These are phyloP conservation scores for Arabidopsis hybrid DNA, from an alignment of 441 rosid species.

Conservation along the genomic window DNA sequence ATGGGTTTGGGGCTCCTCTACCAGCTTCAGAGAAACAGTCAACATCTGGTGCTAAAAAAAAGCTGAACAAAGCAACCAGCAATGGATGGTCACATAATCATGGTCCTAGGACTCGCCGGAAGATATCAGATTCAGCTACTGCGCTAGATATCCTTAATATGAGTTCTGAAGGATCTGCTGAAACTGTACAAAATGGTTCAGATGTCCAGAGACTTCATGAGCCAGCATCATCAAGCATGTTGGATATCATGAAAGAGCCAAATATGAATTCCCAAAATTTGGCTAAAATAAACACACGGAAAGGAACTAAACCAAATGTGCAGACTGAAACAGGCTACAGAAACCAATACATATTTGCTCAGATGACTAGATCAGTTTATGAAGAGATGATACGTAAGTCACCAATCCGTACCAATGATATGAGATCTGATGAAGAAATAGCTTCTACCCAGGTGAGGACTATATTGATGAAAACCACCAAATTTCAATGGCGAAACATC, in stretches of 20 bases:
- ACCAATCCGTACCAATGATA: conserved; percentile 49
- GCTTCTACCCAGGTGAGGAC: conserved; percentile 75
- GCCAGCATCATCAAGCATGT: conserved; percentile 49
- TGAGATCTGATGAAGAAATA: conserved; percentile 71
- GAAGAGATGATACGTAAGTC: conserved; percentile 68
- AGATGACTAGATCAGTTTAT: conserved; percentile 65
- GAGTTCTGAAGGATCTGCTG: conserved; percentile 79
- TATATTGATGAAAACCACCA: conserved; percentile 67
- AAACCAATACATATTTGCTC: conserved; percentile 83
- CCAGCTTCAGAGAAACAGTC: conserved; percentile 49
- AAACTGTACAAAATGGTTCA: conserved; percentile 60
- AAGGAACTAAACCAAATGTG: conserved; percentile 41
- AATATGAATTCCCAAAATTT: conserved; percentile 35
- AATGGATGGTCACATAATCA: conserved; percentile 50
- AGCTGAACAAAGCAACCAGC: conserved; percentile 48
- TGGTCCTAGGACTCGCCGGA: conserved; percentile 51
- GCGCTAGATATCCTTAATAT: conserved; percentile 49
- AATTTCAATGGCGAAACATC: conserved; percentile 69
- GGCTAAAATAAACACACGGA: conserved; percentile 46
- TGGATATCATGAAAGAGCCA: conserved; percentile 51
- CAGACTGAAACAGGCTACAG: conserved; percentile 57
- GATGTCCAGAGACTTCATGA: conserved; percentile 51
- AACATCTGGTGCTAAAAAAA: conserved; percentile 49
- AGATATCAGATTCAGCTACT: conserved; percentile 46
- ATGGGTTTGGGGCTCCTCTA: conserved; percentile 40